phyloP scores from a whole-genome alignment of 2,329 filamentous ascomycete species.

The Hymenoscyphus occultus region DNA sequence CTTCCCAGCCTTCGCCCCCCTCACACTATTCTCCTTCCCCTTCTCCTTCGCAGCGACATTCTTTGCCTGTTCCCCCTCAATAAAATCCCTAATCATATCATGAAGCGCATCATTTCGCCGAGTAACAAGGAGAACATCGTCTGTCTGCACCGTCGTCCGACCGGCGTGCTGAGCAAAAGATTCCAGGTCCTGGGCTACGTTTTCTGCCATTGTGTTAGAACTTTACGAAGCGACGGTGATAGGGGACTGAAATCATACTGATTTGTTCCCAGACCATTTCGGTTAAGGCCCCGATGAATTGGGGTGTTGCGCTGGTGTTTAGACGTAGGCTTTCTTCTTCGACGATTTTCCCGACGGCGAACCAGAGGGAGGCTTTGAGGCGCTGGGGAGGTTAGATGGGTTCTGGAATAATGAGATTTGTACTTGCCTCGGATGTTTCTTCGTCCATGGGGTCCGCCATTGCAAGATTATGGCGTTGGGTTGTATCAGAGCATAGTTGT shows the following conservation, averaged over 20 bases:
- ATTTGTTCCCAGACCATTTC: slow-evolving; percentile 88
- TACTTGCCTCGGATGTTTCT: slow-evolving; percentile 25
- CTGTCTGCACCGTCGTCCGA: slow-evolving; percentile 73
- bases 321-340: slow-evolving; percentile 75
- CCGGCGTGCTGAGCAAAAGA: slow-evolving; percentile 74
- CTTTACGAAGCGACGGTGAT: no score
- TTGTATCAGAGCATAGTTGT: not conserved
- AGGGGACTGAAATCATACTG: slow-evolving; percentile 48
- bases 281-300: slow-evolving; percentile 82
- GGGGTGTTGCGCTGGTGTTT: slow-evolving; percentile 82
- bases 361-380: slow-evolving; percentile 83
- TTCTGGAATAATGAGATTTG: not conserved
- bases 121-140: slow-evolving; percentile 84
- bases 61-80: slow-evolving; percentile 57
- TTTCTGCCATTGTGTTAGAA: slow-evolving; percentile 40
- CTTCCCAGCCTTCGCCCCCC: slow-evolving; percentile 2
- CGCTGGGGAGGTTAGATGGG: slow-evolving; percentile 49
- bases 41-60: slow-evolving; percentile 2
- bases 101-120: slow-evolving; percentile 84
- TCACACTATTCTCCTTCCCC: not conserved
- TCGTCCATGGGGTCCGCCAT: slow-evolving; percentile 30
- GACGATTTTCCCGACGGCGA: slow-evolving; percentile 79
- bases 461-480: not conserved
- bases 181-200: slow-evolving; percentile 58
- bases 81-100: slow-evolving; percentile 66